Base-by-base conservation (phyloP, 1,284 basidiomycete species). In the Sanghuangporus weigelae region DNA sequence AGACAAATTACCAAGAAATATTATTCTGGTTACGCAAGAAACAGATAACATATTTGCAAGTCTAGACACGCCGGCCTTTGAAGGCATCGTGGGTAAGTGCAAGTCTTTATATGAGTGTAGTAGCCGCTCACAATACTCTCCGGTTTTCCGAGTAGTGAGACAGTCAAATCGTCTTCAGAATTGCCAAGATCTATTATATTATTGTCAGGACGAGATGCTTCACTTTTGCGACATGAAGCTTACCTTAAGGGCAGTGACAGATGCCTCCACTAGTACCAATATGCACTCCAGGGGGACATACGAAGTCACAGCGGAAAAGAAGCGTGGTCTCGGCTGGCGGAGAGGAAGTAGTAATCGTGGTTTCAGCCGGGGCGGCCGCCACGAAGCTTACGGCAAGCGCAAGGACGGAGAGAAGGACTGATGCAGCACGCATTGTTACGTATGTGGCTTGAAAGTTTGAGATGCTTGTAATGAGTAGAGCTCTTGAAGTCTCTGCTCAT, bases 241-340 rank as follows among this genome's bases (percentile, higher is more conserved):
- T 16, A 63, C 62, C 49, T 64, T 36, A 64, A 4, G 62, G 62
- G 53, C 63, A 64, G 23, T 60, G 58, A 46, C 63, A 64, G 39
- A 60, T 42, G 40, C 44, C 38, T 16, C 51, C 59, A 16, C 26
- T 35, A 10, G 36, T 19, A 8, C 58, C 63, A 21, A 59, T 57
- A 26, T 64, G 58, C 7, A 60, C 63, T 31, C 63, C 63, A 7
- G 63, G 63, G 5, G 63, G 63, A 51, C 63, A 64, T 26, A 64
- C 63, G 51, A 64, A 64, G 36, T 55, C 42, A 42, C 63, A 64
- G 3, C 35, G 11, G 38, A 57, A 35, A 36, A 38, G 23, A 23
- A 56, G 16, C n/a, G 48, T 36, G 21, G 57, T 53, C 36, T 50
- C 21, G 8, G 50, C 51, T 7, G 63, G 57, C 12, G 42, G 19